Evolutionary conservation across 305 asterid species (phyloP).

Genomic region (Caryopteris hybrid): DNA sequence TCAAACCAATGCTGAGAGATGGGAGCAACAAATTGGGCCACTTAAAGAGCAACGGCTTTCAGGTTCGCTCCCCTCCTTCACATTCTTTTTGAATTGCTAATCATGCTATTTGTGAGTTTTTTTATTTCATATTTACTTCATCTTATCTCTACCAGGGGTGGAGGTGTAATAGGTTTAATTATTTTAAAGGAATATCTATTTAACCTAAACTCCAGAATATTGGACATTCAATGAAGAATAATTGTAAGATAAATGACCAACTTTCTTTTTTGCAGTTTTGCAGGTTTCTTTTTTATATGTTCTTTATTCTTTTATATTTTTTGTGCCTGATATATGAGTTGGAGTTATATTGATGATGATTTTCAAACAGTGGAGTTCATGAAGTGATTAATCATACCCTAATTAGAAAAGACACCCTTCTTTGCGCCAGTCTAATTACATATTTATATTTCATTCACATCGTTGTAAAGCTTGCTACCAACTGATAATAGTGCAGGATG

Average conservation of each 20-base stretch:
- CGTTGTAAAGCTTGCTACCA: not conserved
- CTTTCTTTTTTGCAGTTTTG: not conserved
- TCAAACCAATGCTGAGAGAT: not conserved
- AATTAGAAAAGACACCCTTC: not conserved
- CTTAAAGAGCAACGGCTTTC: not conserved
- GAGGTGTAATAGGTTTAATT: not conserved
- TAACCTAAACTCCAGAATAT: not conserved
- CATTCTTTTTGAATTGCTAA: not conserved
- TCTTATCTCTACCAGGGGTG: not conserved
- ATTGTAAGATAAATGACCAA: not conserved
- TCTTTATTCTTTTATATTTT: too few species aligned
- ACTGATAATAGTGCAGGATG: not conserved
- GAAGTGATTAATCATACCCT: not conserved
- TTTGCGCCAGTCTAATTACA: not conserved
- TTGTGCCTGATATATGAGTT: not conserved
- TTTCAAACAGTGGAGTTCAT: not conserved
- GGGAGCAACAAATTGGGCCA: not conserved
- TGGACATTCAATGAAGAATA: not conserved
- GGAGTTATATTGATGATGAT: not conserved
- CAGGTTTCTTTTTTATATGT: not conserved
- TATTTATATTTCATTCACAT: not conserved
- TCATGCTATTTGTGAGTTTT: not conserved
- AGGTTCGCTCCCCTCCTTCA: conserved; percentile 13
- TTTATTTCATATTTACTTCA: not conserved
- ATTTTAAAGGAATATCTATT: not conserved